A percentile compares a stretch with the other conserved stretches of the same genome.
Evolutionary conservation across 345 rosid genomes (phyloP).

Genomic region (Nephelium lappaceum): DNA sequence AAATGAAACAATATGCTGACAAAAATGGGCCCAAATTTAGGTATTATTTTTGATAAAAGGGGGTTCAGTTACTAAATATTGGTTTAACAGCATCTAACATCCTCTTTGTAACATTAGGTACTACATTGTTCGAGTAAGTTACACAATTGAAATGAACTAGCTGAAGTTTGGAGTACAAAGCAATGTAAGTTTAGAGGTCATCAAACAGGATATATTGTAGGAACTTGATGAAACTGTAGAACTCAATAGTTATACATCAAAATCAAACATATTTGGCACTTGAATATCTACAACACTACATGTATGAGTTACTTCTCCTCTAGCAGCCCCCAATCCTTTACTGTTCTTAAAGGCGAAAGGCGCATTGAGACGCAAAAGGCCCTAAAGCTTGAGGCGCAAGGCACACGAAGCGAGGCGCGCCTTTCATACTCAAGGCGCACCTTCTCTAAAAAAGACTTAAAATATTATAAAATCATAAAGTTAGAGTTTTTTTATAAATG

Average conservation of each 20-base stretch:
- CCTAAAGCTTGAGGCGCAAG: too few relatives aligned
- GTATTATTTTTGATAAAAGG: not conserved
- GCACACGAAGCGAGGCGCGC: too few relatives aligned
- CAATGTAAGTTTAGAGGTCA: not conserved
- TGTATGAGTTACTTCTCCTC: not conserved
- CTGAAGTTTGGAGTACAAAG: not conserved
- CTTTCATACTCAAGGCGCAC: too few relatives aligned
- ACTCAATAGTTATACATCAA: too few relatives aligned
- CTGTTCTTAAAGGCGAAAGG: too few relatives aligned
- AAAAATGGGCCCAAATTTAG: not conserved
- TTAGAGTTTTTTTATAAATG: too few relatives aligned
- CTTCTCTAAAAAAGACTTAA: too few relatives aligned
- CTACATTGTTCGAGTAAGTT: not conserved
- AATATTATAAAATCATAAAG: too few relatives aligned
- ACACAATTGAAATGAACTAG: not conserved
- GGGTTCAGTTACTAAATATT: not conserved
- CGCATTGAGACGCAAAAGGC: too few relatives aligned
- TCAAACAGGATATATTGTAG: not conserved
- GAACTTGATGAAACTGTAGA: not conserved
- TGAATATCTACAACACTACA: not conserved
- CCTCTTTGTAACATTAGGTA: not conserved
- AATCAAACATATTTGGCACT: not conserved
- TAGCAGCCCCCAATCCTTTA: too few relatives aligned
- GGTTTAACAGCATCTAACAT: not conserved
- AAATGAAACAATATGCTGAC: not conserved